A percentile compares a stretch with the other conserved stretches of the same genome.
phyloP scores from a whole-genome alignment of 1,284 basidiomycete species.

The Pseudozyma hubeiensis region DNA sequence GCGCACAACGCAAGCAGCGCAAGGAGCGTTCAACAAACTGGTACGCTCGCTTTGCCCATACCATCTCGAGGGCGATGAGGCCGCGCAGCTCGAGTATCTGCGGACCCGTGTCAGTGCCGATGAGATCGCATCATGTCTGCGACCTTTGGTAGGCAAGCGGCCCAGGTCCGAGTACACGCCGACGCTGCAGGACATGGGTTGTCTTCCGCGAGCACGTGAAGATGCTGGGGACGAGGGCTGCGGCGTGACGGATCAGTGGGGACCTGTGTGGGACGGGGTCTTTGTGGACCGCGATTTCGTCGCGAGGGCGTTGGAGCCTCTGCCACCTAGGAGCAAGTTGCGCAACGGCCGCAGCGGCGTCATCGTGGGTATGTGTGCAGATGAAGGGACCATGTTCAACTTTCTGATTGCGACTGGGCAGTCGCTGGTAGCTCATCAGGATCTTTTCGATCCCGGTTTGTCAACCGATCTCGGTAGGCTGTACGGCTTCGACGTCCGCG shows the following conservation, averaged over 20 bases:
- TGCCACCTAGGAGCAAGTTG: constrained; percentile 23
- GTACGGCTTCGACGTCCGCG: constrained; percentile 25
- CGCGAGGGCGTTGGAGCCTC: constrained; percentile 12
- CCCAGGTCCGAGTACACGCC: constrained; percentile 44
- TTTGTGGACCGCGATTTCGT: constrained; percentile 36
- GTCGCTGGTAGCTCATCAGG: constrained; percentile 27
- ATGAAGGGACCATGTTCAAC: constrained; percentile 59
- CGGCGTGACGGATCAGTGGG: constrained; percentile 40
- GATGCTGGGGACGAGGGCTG: constrained; percentile 8
- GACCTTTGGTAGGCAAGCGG: constrained; percentile 31
- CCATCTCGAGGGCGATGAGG: constrained; percentile 29
- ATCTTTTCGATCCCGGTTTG: constrained; percentile 20
- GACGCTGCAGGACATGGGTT: neutral
- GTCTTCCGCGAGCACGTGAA: constrained; percentile 28
- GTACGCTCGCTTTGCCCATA: constrained; percentile 20
- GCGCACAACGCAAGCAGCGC: constrained; percentile 33
- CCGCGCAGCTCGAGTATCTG: constrained; percentile 35
- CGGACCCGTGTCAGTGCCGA: constrained; percentile 31
- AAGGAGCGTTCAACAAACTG: constrained; percentile 44
- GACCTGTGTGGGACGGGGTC: constrained; percentile 51
- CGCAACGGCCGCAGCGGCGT: constrained; percentile 41
- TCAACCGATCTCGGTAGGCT: constrained; percentile 21
- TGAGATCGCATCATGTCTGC: constrained; percentile 22
- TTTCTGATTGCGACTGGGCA: constrained; percentile 35
- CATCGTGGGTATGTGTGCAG: constrained; percentile 44